phyloP scores from a whole-genome alignment of 2,329 filamentous ascomycete species.

The Fusarium proliferatum region DNA sequence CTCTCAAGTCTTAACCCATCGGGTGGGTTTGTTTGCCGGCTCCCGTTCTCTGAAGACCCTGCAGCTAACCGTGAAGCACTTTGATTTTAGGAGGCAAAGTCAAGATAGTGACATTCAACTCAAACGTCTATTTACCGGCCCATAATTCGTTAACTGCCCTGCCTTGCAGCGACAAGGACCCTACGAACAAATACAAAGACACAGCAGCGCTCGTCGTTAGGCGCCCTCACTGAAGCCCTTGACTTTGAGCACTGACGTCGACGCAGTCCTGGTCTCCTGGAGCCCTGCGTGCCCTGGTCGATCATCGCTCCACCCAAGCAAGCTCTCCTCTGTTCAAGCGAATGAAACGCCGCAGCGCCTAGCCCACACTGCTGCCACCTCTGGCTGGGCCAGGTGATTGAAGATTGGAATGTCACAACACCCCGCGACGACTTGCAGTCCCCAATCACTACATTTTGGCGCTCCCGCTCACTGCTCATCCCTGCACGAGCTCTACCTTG shows the following conservation, averaged over 20 bases:
- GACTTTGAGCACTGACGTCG: slow-evolving; percentile 43
- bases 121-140: slow-evolving; percentile 8
- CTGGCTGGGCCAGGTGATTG: slow-evolving; percentile 46
- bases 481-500: slow-evolving; percentile 30
- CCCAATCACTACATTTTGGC: slow-evolving; percentile 42
- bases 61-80: slow-evolving; percentile 36
- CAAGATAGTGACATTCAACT: slow-evolving; percentile 11
- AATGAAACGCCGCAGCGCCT: slow-evolving; percentile 51
- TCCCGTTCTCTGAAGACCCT: slow-evolving; percentile 37
- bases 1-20: slow-evolving; percentile 8
- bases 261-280: slow-evolving; percentile 17
- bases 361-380: slow-evolving; percentile 45
- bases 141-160: slow-evolving; percentile 34
- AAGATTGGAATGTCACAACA: slow-evolving; percentile 47
- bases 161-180: slow-evolving; percentile 24
- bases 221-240: slow-evolving; percentile 25
- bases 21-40: slow-evolving; percentile 33
- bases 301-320: slow-evolving; percentile 47
- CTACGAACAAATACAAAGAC: slow-evolving; percentile 9
- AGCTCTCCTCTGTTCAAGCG: slow-evolving; percentile 43
- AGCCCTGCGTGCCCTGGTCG: slow-evolving; percentile 46
- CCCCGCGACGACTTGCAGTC: slow-evolving; percentile 40
- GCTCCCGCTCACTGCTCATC: slow-evolving; percentile 38
- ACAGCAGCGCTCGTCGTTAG: slow-evolving; percentile 28
- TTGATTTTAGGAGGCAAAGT: slow-evolving; percentile 16